A percentile compares a stretch with the other conserved stretches of the same genome.
phyloP scores from a whole-genome alignment of 2,329 filamentous ascomycete genomes.

The Xylariaceae sp. region DNA sequence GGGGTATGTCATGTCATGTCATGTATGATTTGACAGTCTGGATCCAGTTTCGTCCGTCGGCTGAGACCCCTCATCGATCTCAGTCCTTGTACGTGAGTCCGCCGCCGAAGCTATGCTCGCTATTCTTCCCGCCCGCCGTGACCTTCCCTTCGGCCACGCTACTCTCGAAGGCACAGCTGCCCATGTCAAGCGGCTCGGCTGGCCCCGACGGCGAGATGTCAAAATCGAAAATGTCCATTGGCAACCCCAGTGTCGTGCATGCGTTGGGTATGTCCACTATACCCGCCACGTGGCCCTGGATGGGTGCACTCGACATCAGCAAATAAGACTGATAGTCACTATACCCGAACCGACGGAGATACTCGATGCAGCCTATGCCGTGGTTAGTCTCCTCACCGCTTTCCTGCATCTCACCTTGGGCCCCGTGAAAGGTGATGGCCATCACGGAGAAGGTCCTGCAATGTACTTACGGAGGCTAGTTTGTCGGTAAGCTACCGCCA shows the following conservation, averaged over 20 bases:
- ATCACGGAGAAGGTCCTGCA: background rate
- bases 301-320: slow-evolving; percentile 75
- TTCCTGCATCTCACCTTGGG: background rate
- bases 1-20: background rate
- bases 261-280: slow-evolving; percentile 89
- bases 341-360: slow-evolving; percentile 68
- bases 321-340: slow-evolving; percentile 77
- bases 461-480: slow-evolving; percentile 54
- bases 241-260: slow-evolving; percentile 81
- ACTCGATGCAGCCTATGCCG: slow-evolving; percentile 62
- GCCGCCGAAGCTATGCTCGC: slow-evolving; percentile 46
- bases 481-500: slow-evolving; percentile 80
- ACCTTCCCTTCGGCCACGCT: slow-evolving; percentile 42
- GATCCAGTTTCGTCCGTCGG: slow-evolving; percentile 12
- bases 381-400: background rate
- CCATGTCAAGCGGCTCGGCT: slow-evolving; percentile 56
- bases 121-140: slow-evolving; percentile 41
- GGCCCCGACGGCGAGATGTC: slow-evolving; percentile 68
- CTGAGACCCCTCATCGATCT: slow-evolving; percentile 7
- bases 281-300: slow-evolving; percentile 83
- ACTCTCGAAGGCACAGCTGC: slow-evolving; percentile 60
- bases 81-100: slow-evolving; percentile 44
- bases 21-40: background rate
- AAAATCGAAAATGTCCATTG: slow-evolving; percentile 94
- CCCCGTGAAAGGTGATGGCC: background rate